A percentile compares a stretch with the other conserved stretches of the same genome.
These are phyloP conservation scores for Skeletonema marinoi DNA, from an alignment of 108 stramenopile genomes.

Conservation along the genomic window DNA sequence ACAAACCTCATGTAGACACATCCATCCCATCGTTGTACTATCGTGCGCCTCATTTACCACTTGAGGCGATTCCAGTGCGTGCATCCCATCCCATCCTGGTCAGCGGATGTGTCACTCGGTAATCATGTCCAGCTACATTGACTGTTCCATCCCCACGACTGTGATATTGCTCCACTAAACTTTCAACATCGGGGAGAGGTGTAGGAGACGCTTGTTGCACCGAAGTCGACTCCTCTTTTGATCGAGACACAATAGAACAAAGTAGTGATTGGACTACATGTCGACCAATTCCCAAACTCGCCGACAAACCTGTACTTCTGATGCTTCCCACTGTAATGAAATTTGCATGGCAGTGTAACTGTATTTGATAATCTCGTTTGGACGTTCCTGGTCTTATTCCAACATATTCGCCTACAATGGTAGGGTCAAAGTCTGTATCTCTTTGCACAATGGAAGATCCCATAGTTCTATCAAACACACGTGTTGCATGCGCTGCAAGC, in stretches of 20 bases:
- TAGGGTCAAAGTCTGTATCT: conserved; percentile 23
- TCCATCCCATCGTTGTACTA: background rate
- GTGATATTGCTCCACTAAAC: conserved; percentile 59
- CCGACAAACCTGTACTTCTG: conserved; percentile 82
- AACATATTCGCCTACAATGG: conserved; percentile 71
- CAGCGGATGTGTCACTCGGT: conserved; percentile 76
- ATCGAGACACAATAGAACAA: conserved; percentile 18
- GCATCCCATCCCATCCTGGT: conserved; percentile 63
- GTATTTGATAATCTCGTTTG: conserved; percentile 81
- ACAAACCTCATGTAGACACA: background rate
- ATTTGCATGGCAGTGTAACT: conserved; percentile 21
- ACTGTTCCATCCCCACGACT: conserved; percentile 53
- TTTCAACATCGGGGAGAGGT: conserved; percentile 53
- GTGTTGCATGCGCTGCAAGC: conserved; percentile 42
- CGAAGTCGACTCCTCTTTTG: background rate
- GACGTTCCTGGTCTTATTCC: conserved; percentile 82
- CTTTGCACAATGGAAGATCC: conserved; percentile 5
- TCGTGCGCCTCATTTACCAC: background rate
- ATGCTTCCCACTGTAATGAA: conserved; percentile 82
- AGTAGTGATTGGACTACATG: conserved; percentile 57
- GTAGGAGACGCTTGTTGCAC: conserved; percentile 30
- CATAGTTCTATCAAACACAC: conserved; percentile 34
- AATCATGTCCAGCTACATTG: conserved; percentile 48
- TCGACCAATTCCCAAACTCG: conserved; percentile 75
- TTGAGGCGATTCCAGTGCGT: conserved; percentile 31